phyloP scores from a whole-genome alignment of 2,329 filamentous ascomycete genomes.

The Chrysosporium queenslandicum region DNA sequence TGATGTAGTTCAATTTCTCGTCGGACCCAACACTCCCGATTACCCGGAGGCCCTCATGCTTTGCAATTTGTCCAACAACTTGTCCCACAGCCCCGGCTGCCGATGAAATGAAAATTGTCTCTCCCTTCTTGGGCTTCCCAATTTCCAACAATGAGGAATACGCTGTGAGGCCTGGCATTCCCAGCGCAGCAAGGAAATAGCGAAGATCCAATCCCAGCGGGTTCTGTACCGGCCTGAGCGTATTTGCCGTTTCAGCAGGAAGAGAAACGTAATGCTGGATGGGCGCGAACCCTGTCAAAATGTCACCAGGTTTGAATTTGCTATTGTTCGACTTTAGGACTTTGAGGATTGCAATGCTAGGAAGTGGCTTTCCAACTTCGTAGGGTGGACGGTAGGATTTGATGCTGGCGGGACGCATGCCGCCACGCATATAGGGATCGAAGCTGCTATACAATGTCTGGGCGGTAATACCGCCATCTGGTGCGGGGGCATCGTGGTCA shows the following conservation, averaged over 20 bases:
- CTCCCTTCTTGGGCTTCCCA: slow-evolving; percentile 62
- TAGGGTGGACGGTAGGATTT: slow-evolving; percentile 62
- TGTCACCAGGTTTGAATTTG: slow-evolving; percentile 57
- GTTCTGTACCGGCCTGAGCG: slow-evolving; percentile 54
- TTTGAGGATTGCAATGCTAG: slow-evolving; percentile 54
- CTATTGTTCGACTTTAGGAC: slow-evolving; percentile 59
- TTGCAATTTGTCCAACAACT: slow-evolving; percentile 72
- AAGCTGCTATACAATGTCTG: slow-evolving; percentile 65
- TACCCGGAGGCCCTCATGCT: slow-evolving; percentile 67
- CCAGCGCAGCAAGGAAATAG: slow-evolving; percentile 64
- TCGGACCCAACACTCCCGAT: slow-evolving; percentile 72
- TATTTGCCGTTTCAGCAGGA: slow-evolving; percentile 34
- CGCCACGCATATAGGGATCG: slow-evolving; percentile 76
- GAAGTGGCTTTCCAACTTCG: slow-evolving; percentile 52
- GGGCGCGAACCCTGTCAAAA: slow-evolving; percentile 49
- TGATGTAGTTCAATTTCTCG: slow-evolving; percentile 67
- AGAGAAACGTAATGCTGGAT: slow-evolving; percentile 61
- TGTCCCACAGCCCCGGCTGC: slow-evolving; percentile 75
- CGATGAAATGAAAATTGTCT: slow-evolving; percentile 73
- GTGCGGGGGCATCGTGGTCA: slow-evolving; percentile 48
- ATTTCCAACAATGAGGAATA: slow-evolving; percentile 67
- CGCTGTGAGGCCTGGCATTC: slow-evolving; percentile 68
- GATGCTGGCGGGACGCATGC: slow-evolving; percentile 55
- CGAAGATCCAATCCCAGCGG: slow-evolving; percentile 43
- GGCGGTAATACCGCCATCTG: slow-evolving; percentile 56